Conservation (phyloP, 2,329 filamentous ascomycete species). For the Fusarium longipes region DNA sequence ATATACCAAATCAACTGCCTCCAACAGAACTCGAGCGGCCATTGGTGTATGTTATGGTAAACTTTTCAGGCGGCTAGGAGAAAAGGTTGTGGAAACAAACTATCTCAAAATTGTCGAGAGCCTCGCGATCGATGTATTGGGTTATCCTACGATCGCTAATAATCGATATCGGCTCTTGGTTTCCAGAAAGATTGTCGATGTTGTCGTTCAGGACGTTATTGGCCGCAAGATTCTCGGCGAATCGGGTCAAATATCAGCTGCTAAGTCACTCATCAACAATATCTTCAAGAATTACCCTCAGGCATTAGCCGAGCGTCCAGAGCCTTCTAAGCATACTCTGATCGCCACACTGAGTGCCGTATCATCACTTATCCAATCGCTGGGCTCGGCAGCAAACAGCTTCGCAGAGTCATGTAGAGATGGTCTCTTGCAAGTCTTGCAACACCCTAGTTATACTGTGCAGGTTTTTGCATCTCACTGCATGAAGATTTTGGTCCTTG, state of each 20-base stretch:
- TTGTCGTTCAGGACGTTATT: slow-evolving; percentile 85
- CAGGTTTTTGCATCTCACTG: slow-evolving; percentile 91
- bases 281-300: slow-evolving; percentile 95
- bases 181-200: slow-evolving; percentile 84
- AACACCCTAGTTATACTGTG: slow-evolving; percentile 96
- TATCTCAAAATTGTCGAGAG: slow-evolving; percentile 86
- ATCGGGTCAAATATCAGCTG: slow-evolving; percentile 85
- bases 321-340: slow-evolving; percentile 88
- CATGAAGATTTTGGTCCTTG: slow-evolving; percentile 86
- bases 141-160: slow-evolving; percentile 77
- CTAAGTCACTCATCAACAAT: slow-evolving; percentile 84
- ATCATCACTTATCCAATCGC: slow-evolving; percentile 78
- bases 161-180: slow-evolving; percentile 90
- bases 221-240: slow-evolving; percentile 87
- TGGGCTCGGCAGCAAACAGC: slow-evolving; percentile 83
- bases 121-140: slow-evolving; percentile 82
- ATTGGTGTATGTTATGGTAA: slow-evolving; percentile 89
- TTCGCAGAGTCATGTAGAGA: slow-evolving; percentile 89
- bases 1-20: slow-evolving; percentile 81
- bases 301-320: slow-evolving; percentile 83
- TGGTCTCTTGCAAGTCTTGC: slow-evolving; percentile 86
- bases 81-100: slow-evolving; percentile 83
- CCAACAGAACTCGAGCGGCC: slow-evolving; percentile 82
- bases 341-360: slow-evolving; percentile 83
- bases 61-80: slow-evolving; percentile 80